Conservation (phyloP, 1,284 basidiomycete genomes). For the Leccinum fuscescens region DNA sequence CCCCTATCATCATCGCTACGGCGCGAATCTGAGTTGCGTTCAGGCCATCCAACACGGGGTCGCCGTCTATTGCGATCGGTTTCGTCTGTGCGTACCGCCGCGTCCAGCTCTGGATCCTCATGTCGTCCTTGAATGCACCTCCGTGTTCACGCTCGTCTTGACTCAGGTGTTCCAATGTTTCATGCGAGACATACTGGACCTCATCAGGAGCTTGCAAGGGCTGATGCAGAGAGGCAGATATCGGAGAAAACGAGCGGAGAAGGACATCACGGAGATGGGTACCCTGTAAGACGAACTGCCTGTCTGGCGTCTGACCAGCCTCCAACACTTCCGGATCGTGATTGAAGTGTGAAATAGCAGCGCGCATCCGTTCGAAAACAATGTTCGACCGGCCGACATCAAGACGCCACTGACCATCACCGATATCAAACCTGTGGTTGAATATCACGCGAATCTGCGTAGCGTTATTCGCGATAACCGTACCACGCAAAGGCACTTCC, state of each 20-base stretch:
- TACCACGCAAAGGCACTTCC: slow-evolving; percentile 53
- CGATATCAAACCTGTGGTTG: slow-evolving; percentile 46
- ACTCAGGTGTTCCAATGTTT: slow-evolving; percentile 36
- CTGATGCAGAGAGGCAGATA: slow-evolving; percentile 28
- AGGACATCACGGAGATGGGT: slow-evolving; percentile 70
- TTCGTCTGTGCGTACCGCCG: slow-evolving; percentile 57
- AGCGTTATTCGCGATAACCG: slow-evolving; percentile 48
- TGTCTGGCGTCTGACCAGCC: slow-evolving; percentile 33
- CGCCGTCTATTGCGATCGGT: slow-evolving; percentile 75
- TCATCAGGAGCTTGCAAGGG: slow-evolving; percentile 37
- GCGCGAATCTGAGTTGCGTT: slow-evolving; percentile 83
- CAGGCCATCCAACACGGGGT: slow-evolving; percentile 66
- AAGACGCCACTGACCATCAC: slow-evolving; percentile 61
- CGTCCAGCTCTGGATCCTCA: slow-evolving; percentile 76
- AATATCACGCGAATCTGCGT: slow-evolving; percentile 61
- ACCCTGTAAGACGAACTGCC: slow-evolving; percentile 58
- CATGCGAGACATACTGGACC: slow-evolving; percentile 35
- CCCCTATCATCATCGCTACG: slow-evolving; percentile 83
- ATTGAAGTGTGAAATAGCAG: slow-evolving; percentile 61
- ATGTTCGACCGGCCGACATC: slow-evolving; percentile 73
- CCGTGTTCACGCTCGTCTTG: slow-evolving; percentile 24
- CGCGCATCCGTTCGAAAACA: slow-evolving; percentile 66
- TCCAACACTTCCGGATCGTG: slow-evolving; percentile 52
- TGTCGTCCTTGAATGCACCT: slow-evolving; percentile 67
- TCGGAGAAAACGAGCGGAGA: slow-evolving; percentile 49